A percentile compares a stretch with the other conserved stretches of the same genome.
Evolutionary conservation across 352 stramenopile species (phyloP).

Genomic region (Pythium phragmitis): DNA sequence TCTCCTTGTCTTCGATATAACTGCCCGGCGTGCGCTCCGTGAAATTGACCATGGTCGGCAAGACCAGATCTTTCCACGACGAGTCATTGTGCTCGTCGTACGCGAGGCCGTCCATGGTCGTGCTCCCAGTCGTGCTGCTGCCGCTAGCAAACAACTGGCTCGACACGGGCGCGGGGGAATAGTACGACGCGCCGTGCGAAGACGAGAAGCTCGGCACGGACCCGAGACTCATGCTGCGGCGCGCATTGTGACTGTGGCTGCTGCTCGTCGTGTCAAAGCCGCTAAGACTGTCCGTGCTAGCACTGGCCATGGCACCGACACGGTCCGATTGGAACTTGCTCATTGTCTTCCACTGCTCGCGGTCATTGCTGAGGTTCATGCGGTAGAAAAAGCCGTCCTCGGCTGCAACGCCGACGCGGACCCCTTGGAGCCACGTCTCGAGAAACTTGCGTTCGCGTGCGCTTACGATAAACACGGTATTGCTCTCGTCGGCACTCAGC

Average conservation of each 20-base stretch:
- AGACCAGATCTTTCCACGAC: slow-evolving; percentile 80
- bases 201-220: slow-evolving; percentile 14
- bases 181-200: background rate
- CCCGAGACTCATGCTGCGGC: slow-evolving; percentile 24
- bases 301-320: slow-evolving; percentile 22
- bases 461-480: slow-evolving; percentile 80
- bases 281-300: slow-evolving; percentile 5
- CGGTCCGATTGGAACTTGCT: slow-evolving; percentile 82
- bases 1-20: slow-evolving; percentile 86
- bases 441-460: slow-evolving; percentile 84
- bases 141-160: background rate
- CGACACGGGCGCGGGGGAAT: slow-evolving; percentile 6
- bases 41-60: slow-evolving; percentile 77
- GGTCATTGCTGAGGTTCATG: slow-evolving; percentile 72
- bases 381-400: slow-evolving; percentile 81
- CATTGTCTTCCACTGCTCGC: slow-evolving; percentile 80
- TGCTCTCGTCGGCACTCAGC: slow-evolving; percentile 58
- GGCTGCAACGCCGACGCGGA: slow-evolving; percentile 69
- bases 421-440: slow-evolving; percentile 84
- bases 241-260: slow-evolving; percentile 9
- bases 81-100: slow-evolving; percentile 46
- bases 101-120: background rate
- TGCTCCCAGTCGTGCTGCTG: slow-evolving; percentile 3
- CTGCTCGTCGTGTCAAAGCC: slow-evolving; percentile 12
- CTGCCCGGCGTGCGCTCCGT: slow-evolving; percentile 74